These are phyloP conservation scores for Starmerella sp. DNA, from an alignment of 805 yeast genomes.

Conservation along the genomic window DNA sequence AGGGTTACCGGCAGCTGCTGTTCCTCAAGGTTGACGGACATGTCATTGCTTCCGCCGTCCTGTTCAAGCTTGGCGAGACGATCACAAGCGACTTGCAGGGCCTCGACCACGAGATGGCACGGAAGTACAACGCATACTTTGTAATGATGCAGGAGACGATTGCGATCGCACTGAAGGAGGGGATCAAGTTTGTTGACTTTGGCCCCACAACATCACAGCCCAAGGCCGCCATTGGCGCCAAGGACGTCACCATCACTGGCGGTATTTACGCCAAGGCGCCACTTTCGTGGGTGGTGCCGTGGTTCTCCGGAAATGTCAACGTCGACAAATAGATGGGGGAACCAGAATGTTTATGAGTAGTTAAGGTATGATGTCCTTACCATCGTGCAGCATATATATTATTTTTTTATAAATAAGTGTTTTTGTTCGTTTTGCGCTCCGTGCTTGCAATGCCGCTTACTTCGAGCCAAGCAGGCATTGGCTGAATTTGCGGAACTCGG, in stretches of 20 bases:
- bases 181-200: slow-evolving; percentile 34
- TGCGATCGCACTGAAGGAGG: slow-evolving; percentile 32
- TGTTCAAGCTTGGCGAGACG: slow-evolving; percentile 36
- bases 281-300: slow-evolving; percentile 19
- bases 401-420: not conserved
- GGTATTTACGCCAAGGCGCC: slow-evolving; percentile 29
- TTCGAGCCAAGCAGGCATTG: slow-evolving; percentile 12
- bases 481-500: slow-evolving; percentile 18
- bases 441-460: not conserved
- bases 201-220: slow-evolving; percentile 39
- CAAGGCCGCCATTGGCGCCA: slow-evolving; percentile 34
- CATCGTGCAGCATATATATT: not conserved
- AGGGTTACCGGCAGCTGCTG: slow-evolving; percentile 28
- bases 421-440: not conserved
- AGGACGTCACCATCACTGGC: slow-evolving; percentile 32
- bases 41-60: slow-evolving; percentile 34
- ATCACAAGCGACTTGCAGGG: slow-evolving; percentile 39
- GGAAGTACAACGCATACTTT: slow-evolving; percentile 35
- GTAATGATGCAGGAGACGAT: slow-evolving; percentile 41
- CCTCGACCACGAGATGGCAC: slow-evolving; percentile 32
- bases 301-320: slow-evolving; percentile 23
- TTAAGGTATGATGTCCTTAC: not conserved
- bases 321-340: slow-evolving; percentile 13
- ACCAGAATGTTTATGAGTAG: not conserved
- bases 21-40: slow-evolving; percentile 33